Evolutionary conservation across 306 rosid species (phyloP).

Genomic region (Geum urbanum): DNA sequence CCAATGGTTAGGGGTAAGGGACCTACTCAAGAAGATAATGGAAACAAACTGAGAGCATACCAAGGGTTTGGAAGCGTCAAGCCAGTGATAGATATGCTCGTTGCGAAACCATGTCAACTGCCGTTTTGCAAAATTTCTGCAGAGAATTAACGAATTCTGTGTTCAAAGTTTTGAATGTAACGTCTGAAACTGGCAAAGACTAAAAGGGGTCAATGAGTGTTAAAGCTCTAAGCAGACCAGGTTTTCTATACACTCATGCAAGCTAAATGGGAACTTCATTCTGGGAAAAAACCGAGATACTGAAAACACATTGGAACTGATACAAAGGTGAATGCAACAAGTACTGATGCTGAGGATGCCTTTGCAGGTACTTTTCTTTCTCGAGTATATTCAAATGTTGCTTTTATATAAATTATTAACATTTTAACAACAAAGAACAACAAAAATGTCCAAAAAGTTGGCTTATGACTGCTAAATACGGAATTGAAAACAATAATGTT

Average conservation of each 20-base stretch:
- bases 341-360: not conserved
- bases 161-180: not conserved
- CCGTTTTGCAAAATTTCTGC: slow-evolving; percentile 90
- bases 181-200: slow-evolving; percentile 5
- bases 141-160: slow-evolving; percentile 16
- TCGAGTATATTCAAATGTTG: not conserved
- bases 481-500: not conserved
- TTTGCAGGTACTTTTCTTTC: not conserved
- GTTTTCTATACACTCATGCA: not conserved
- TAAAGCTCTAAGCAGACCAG: no score
- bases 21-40: not conserved
- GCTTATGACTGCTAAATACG: not conserved
- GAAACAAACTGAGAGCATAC: slow-evolving; percentile 33
- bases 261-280: not conserved
- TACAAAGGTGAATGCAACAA: not conserved
- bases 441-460: not conserved
- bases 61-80: slow-evolving; percentile 87
- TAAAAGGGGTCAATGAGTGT: not conserved
- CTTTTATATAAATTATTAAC: not conserved
- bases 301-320: not conserved
- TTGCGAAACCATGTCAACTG: slow-evolving; percentile 92
- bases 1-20: not conserved
- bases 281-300: not conserved
- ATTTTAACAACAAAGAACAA: no score
- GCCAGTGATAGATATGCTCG: slow-evolving; percentile 85